Evolutionary conservation across 345 rosid species (phyloP).

Genomic region (Salix brachista): DNA sequence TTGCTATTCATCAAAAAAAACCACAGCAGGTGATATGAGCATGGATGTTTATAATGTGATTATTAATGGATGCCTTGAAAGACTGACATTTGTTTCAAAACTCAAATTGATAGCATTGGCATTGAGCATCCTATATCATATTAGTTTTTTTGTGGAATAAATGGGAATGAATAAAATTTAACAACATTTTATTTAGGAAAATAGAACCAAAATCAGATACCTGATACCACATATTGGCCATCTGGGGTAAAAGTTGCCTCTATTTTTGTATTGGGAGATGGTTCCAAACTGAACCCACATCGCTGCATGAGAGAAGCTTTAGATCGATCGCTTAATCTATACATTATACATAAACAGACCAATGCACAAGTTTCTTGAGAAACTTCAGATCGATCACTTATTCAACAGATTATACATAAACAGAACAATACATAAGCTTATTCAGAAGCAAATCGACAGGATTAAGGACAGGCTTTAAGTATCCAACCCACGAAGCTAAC

Average conservation of each 20-base stretch:
- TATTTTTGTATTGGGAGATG: constrained; percentile 68
- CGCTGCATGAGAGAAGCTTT: constrained; percentile 44
- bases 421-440: background rate
- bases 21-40: background rate
- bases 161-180: background rate
- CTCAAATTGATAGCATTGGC: background rate
- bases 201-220: constrained; percentile 31
- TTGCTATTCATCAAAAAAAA: background rate
- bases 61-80: background rate
- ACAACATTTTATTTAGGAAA: constrained; percentile 1
- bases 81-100: background rate
- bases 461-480: background rate
- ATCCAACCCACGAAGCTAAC: constrained; percentile 30
- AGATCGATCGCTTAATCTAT: constrained; percentile 5
- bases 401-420: background rate
- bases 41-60: background rate
- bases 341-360: background rate
- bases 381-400: constrained; percentile 12
- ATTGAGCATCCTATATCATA: background rate
- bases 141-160: background rate
- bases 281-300: constrained; percentile 87
- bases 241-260: constrained; percentile 97
- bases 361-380: background rate
- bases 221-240: constrained; percentile 91
- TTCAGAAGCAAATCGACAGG: background rate